Evolutionary conservation across 345 rosid species (phyloP).

Genomic region (Lenwebbia sp.): DNA sequence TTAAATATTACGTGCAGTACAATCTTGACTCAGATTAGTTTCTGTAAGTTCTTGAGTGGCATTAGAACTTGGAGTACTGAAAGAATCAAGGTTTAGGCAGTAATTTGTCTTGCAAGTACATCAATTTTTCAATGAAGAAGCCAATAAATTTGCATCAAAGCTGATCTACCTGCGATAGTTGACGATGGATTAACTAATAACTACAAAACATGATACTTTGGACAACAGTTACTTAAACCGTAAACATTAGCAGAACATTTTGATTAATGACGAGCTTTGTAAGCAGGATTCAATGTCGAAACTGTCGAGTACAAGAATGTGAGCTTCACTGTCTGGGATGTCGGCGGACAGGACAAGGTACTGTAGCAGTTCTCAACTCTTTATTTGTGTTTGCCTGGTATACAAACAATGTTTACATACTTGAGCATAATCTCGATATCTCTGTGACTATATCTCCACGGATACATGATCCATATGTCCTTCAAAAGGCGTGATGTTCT

Average conservation of each 20-base stretch:
- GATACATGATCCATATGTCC: neutral
- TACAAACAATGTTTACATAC: neutral
- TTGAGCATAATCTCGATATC: neutral
- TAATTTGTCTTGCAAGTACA: neutral
- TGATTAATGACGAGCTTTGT: neutral
- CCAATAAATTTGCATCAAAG: neutral
- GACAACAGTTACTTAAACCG: neutral
- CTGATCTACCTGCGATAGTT: neutral
- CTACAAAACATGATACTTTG: neutral
- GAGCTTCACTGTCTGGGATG: constrained; percentile 71
- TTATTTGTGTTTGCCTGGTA: no score
- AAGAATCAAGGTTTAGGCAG: neutral
- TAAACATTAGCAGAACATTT: neutral
- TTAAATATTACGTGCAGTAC: neutral
- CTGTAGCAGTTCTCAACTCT: neutral
- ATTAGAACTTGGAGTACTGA: neutral
- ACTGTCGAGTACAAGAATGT: constrained; percentile 65
- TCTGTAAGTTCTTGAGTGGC: neutral
- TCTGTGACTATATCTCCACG: neutral
- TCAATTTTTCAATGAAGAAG: neutral
- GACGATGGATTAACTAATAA: neutral
- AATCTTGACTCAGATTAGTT: neutral
- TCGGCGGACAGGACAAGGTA: constrained; percentile 68
- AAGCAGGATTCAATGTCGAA: constrained; percentile 52
- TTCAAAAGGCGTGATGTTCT: neutral